These are phyloP conservation scores for Eimeria necatrix DNA, from an alignment of 169 alveolate species.

Conservation along the genomic window DNA sequence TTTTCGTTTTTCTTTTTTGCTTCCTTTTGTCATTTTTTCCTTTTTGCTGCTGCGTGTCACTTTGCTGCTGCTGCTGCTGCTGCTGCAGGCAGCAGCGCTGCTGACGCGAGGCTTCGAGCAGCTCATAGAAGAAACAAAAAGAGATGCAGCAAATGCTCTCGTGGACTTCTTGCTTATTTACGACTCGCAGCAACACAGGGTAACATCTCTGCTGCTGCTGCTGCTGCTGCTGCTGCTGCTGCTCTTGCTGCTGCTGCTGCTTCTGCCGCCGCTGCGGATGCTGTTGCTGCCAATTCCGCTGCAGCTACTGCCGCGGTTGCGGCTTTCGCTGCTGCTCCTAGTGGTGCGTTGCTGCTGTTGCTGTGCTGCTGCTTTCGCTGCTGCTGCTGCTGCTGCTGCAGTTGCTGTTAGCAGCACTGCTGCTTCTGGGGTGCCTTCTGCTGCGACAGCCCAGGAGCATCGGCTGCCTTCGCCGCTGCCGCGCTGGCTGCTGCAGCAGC, in stretches of 20 bases:
- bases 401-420: no score
- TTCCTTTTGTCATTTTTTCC: not conserved
- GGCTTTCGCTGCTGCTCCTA: not conserved
- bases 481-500: no score
- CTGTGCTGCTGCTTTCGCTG: no score
- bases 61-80: not conserved
- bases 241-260: not conserved
- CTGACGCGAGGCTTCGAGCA: constrained; percentile 44
- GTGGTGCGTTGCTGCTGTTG: no score
- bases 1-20: not conserved
- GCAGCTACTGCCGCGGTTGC: not conserved
- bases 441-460: no score
- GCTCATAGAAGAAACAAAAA: not conserved
- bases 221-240: not conserved
- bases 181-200: constrained; percentile 10
- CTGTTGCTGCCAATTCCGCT: not conserved
- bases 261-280: not conserved
- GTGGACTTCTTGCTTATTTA: constrained; percentile 4
- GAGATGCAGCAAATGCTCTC: not conserved
- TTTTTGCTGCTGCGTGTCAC: not conserved
- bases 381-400: no score
- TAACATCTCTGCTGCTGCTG: not conserved
- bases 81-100: constrained; percentile 37
- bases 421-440: no score
- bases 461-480: no score